Conservation (phyloP, 2,329 filamentous ascomycete genomes). For the Sordariomycetes sp. region DNA sequence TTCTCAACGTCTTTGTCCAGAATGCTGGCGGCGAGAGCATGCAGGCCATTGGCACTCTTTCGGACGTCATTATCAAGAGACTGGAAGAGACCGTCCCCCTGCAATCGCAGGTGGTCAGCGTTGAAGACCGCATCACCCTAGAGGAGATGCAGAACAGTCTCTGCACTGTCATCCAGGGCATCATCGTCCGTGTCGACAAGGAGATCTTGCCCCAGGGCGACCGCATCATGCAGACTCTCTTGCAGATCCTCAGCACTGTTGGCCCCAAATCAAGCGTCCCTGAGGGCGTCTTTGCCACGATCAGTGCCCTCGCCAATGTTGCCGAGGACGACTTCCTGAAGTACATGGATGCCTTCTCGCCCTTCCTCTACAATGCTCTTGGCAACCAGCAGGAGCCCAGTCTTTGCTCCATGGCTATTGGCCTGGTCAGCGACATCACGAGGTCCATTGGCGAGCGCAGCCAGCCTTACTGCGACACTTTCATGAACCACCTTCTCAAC, state of each 20-base stretch:
- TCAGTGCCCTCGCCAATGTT: conserved; percentile 84
- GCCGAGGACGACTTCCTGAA: conserved; percentile 89
- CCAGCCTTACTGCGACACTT: conserved; percentile 90
- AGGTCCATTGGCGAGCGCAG: conserved; percentile 83
- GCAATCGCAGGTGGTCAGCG: conserved; percentile 88
- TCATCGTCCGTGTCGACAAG: conserved; percentile 82
- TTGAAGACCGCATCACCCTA: conserved; percentile 90
- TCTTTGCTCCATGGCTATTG: conserved; percentile 94
- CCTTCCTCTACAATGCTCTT: conserved; percentile 88
- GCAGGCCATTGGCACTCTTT: conserved; percentile 69
- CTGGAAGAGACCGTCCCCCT: conserved; percentile 84
- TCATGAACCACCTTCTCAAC: conserved; percentile 96
- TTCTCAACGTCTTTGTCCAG: conserved; percentile 87
- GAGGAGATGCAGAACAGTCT: conserved; percentile 98
- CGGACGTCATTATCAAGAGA: conserved; percentile 81
- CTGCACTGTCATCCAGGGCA: conserved; percentile 81
- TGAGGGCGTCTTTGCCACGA: conserved; percentile 84
- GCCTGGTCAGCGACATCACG: conserved; percentile 92
- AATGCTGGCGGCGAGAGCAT: conserved; percentile 85
- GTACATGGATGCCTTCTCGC: conserved; percentile 94
- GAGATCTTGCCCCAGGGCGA: conserved; percentile 87
- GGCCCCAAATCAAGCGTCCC: conserved; percentile 87
- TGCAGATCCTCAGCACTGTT: conserved; percentile 70
- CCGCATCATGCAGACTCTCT: conserved; percentile 82
- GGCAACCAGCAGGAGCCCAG: conserved; percentile 92